Evolutionary conservation across 208 protist genomes (phyloP).

Genomic region (Porcisia deanei): DNA sequence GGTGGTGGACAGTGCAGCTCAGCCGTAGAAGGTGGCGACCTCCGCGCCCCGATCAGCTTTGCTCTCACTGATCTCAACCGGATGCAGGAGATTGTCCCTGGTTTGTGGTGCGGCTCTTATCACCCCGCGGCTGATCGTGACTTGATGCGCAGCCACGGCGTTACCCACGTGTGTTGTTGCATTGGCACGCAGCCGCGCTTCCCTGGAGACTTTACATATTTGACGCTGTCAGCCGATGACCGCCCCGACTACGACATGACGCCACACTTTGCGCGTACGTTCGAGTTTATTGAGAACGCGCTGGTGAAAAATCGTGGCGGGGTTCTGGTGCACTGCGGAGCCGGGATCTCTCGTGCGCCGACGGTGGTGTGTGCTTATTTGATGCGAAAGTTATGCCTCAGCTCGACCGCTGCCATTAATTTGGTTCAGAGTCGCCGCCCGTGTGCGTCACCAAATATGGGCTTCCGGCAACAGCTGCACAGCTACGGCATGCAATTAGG

Average conservation of each 20-base stretch:
- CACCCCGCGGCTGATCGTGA: constrained; percentile 49
- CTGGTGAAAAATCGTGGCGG: constrained; percentile 41
- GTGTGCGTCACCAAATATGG: constrained; percentile 65
- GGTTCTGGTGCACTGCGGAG: constrained; percentile 85
- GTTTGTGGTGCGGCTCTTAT: constrained; percentile 82
- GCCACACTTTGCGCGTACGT: constrained; percentile 53
- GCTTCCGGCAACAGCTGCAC: constrained; percentile 65
- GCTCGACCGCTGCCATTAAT: constrained; percentile 43
- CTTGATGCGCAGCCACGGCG: constrained; percentile 40
- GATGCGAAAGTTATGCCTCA: constrained; percentile 68
- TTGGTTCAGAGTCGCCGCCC: constrained; percentile 51
- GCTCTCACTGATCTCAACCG: constrained; percentile 16
- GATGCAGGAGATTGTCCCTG: constrained; percentile 83
- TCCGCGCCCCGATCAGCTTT: neutral
- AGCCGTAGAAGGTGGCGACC: neutral
- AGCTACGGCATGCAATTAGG: constrained; percentile 36
- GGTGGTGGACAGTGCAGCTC: neutral
- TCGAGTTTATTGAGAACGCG: constrained; percentile 78
- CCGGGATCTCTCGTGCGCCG: constrained; percentile 81
- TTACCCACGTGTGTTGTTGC: constrained; percentile 82
- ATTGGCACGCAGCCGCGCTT: constrained; percentile 58
- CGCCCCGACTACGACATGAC: constrained; percentile 46
- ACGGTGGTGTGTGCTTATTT: constrained; percentile 77
- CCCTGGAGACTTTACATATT: constrained; percentile 61
- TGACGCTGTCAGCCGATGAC: constrained; percentile 53